Percentiles rank a stretch among this genome's conserved stretches.
Evolutionary conservation across 192 early-diverging fungal species (phyloP).

Genomic region (Entomortierella parvispora): DNA sequence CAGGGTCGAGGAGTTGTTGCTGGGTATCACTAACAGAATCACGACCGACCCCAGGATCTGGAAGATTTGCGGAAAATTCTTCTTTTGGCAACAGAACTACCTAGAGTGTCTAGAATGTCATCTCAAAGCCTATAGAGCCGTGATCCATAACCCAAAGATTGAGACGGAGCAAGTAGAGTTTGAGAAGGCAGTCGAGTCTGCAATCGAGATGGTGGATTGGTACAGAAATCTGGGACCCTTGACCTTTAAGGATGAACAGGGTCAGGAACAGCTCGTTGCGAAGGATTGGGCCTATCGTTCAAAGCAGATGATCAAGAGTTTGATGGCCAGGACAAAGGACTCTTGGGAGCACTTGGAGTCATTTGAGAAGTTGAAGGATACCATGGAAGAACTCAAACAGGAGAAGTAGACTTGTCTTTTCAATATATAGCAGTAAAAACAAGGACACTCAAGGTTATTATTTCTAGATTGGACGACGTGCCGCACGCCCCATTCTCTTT

Average conservation of each 20-base stretch:
- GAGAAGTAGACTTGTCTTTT: slow-evolving; percentile 27
- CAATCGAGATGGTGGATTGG: slow-evolving; percentile 80
- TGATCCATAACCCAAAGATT: slow-evolving; percentile 81
- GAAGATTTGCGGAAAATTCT: slow-evolving; percentile 80
- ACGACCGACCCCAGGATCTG: slow-evolving; percentile 80
- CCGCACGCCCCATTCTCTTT: no score
- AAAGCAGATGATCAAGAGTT: slow-evolving; percentile 80
- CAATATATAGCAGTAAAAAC: not conserved
- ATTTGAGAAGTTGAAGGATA: slow-evolving; percentile 71
- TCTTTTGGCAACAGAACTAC: slow-evolving; percentile 71
- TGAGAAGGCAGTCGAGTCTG: slow-evolving; percentile 72
- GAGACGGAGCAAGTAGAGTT: slow-evolving; percentile 78
- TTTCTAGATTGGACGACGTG: not conserved
- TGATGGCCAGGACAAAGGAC: slow-evolving; percentile 85
- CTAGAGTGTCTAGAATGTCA: slow-evolving; percentile 80
- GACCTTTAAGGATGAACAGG: slow-evolving; percentile 51
- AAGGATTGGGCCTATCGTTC: slow-evolving; percentile 92
- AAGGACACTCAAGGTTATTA: not conserved
- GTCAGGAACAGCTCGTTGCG: slow-evolving; percentile 68
- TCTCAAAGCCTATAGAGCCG: slow-evolving; percentile 85
- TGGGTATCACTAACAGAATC: slow-evolving; percentile 80
- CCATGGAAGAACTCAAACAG: slow-evolving; percentile 67
- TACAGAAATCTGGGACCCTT: slow-evolving; percentile 81
- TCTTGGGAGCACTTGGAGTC: slow-evolving; percentile 72
- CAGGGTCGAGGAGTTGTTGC: slow-evolving; percentile 72